Percentiles rank a stretch among this genome's conserved stretches.
These are phyloP conservation scores for Calocera cornea DNA, from an alignment of 768 basidiomycete species.

Conservation along the genomic window DNA sequence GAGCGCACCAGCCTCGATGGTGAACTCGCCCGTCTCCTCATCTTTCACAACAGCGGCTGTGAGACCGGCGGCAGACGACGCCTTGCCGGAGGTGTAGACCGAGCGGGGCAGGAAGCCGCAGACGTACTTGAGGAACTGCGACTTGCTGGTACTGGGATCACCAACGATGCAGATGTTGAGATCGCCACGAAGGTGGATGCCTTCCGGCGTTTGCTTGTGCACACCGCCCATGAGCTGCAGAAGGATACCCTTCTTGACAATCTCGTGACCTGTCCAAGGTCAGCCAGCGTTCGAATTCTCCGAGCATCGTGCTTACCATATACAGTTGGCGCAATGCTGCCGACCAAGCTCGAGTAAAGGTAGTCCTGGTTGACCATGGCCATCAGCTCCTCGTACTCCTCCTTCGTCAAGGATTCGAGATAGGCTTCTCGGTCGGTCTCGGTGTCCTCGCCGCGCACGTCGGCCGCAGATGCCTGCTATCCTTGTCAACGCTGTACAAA, in stretches of 20 bases:
- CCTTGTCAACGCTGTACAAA: background rate
- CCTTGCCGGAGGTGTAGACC: conserved; percentile 98
- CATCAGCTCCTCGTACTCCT: conserved; percentile 89
- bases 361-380: conserved; percentile 89
- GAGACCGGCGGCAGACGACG: conserved; percentile 95
- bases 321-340: conserved; percentile 93
- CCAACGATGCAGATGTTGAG: conserved; percentile 98
- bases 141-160: conserved; percentile 95
- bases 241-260: conserved; percentile 93
- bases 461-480: conserved; percentile 54
- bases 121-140: conserved; percentile 94
- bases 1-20: conserved; percentile 95
- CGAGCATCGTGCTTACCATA: conserved; percentile 38
- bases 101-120: conserved; percentile 96
- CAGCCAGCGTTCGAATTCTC: background rate
- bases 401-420: conserved; percentile 76
- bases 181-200: conserved; percentile 96
- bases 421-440: conserved; percentile 68
- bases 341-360: conserved; percentile 86
- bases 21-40: conserved; percentile 98
- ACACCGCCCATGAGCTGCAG: conserved; percentile 98
- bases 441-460: conserved; percentile 77
- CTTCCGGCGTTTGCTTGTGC: conserved; percentile 90
- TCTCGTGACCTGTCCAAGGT: conserved; percentile 56
- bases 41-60: conserved; percentile 98